Evolutionary conservation across 2,329 filamentous ascomycete species (phyloP).

Genomic region (Talaromyces atroroseus): DNA sequence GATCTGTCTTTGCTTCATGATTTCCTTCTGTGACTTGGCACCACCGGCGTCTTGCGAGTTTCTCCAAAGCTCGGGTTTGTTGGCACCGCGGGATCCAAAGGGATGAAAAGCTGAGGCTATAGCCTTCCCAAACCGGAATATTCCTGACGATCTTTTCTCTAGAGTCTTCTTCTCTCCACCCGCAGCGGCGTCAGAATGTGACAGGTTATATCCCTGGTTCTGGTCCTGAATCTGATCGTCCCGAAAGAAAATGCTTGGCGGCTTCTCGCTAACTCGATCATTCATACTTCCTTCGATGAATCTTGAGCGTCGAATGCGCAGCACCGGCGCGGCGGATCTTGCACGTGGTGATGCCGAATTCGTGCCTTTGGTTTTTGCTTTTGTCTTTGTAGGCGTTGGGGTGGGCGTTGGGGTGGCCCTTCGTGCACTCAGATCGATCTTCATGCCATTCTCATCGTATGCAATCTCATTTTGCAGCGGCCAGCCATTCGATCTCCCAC

Average conservation of each 20-base stretch:
- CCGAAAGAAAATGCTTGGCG: constrained; percentile 62
- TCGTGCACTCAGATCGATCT: constrained; percentile 4
- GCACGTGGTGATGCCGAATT: neutral
- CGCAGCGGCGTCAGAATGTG: constrained; percentile 16
- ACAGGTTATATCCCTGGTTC: constrained; percentile 15
- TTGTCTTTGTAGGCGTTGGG: constrained; percentile 7
- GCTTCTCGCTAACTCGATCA: constrained; percentile 66
- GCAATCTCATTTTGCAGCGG: constrained; percentile 25
- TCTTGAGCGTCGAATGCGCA: constrained; percentile 54
- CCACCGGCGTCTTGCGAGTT: constrained; percentile 31
- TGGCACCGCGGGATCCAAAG: constrained; percentile 45
- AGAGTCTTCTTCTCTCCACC: constrained; percentile 15
- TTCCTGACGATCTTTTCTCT: constrained; percentile 37
- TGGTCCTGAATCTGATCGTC: constrained; percentile 10
- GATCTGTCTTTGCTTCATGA: constrained; percentile 37
- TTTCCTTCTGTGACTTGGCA: constrained; percentile 35
- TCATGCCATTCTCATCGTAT: constrained; percentile 16
- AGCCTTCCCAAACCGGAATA: constrained; percentile 53
- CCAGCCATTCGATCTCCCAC: constrained; percentile 43
- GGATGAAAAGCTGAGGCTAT: constrained; percentile 52
- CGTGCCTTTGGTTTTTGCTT: neutral
- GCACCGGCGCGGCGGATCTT: constrained; percentile 4
- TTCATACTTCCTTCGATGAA: constrained; percentile 81
- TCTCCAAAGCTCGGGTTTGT: constrained; percentile 15
- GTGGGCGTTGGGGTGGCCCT: constrained; percentile 8